These are phyloP conservation scores for Fusarium sp. DNA, from an alignment of 2,329 filamentous ascomycete genomes.

Conservation along the genomic window DNA sequence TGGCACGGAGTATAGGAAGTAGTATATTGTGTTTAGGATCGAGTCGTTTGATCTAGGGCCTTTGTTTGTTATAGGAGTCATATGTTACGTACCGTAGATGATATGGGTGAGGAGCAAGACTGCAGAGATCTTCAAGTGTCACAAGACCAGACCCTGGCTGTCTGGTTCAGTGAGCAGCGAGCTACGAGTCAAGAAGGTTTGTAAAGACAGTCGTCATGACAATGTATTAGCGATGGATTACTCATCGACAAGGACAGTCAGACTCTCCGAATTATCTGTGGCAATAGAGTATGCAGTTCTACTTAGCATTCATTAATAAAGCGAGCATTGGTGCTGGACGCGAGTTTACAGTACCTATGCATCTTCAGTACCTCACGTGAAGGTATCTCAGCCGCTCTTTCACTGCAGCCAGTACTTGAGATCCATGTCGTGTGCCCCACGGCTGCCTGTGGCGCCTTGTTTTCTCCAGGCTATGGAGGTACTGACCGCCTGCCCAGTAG, in stretches of 20 bases:
- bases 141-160: conserved; percentile 27
- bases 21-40: not conserved
- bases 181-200: conserved; percentile 19
- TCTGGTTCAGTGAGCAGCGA: not conserved
- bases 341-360: conserved; percentile 17
- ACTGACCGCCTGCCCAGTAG: conserved; percentile 43
- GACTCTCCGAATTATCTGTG: not conserved
- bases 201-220: not conserved
- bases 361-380: conserved; percentile 38
- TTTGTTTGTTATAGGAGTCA: conserved; percentile 26
- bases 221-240: not conserved
- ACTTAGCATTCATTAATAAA: conserved; percentile 10
- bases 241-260: not conserved
- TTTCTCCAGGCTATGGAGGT: conserved; percentile 13
- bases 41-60: conserved; percentile 31
- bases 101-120: conserved; percentile 14
- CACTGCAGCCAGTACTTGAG: conserved; percentile 19
- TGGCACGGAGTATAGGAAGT: not conserved
- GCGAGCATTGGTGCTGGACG: conserved; percentile 2
- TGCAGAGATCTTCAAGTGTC: conserved; percentile 19
- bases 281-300: not conserved
- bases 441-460: conserved; percentile 39
- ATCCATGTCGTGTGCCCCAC: conserved; percentile 36
- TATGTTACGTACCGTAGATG: conserved; percentile 8
- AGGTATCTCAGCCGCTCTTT: conserved; percentile 26